These are phyloP conservation scores for Psidium guajava DNA, from an alignment of 345 rosid genomes.

Conservation along the genomic window DNA sequence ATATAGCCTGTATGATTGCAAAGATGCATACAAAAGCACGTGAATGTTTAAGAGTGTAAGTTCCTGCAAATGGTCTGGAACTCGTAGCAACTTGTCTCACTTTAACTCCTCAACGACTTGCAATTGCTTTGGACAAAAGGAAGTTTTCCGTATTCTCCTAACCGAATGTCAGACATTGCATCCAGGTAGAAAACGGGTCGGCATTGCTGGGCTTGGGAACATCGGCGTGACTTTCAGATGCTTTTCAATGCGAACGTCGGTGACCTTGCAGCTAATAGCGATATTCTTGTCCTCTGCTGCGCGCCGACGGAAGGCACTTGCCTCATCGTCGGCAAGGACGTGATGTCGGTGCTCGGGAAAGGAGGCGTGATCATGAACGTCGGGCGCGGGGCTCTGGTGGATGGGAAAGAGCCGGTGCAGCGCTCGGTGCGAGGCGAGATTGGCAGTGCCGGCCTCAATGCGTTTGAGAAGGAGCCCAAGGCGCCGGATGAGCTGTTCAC, in stretches of 20 bases:
- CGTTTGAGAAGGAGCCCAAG: conserved; percentile 66
- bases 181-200: conserved; percentile 31
- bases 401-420: conserved; percentile 53
- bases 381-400: conserved; percentile 43
- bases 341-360: conserved; percentile 31
- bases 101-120: neutral
- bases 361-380: conserved; percentile 37
- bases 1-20: neutral
- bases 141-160: neutral
- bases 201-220: conserved; percentile 39
- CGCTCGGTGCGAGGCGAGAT: conserved; percentile 44
- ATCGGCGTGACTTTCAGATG: conserved; percentile 32
- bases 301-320: conserved; percentile 27
- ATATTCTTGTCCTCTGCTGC: conserved; percentile 37
- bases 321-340: conserved; percentile 33
- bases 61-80: neutral
- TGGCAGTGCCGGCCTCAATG: conserved; percentile 76
- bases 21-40: neutral
- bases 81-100: neutral
- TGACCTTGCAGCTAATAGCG: conserved; percentile 36
- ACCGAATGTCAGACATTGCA: neutral
- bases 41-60: neutral
- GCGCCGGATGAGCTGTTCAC: conserved; percentile 37
- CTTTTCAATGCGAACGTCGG: conserved; percentile 15
- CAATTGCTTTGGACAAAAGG: neutral